phyloP scores from a whole-genome alignment of 2,329 filamentous ascomycete genomes.

The Fusarium penzigii region DNA sequence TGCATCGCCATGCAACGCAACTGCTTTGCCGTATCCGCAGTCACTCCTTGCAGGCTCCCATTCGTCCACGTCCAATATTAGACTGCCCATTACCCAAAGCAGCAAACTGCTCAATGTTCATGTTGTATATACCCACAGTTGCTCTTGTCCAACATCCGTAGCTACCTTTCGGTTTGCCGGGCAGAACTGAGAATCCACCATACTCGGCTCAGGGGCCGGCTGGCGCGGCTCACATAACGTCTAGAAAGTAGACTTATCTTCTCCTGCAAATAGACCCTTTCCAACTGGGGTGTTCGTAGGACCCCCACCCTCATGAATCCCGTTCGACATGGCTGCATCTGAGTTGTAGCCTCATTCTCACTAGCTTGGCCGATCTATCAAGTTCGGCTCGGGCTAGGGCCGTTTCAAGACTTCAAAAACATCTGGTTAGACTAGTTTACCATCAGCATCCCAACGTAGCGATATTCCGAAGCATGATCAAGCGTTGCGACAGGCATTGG shows the following conservation, averaged over 20 bases:
- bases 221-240: conserved; percentile 9
- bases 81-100: conserved; percentile 3
- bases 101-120: neutral
- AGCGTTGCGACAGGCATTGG: conserved; percentile 21
- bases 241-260: neutral
- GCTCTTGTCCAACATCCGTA: too few relatives aligned
- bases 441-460: conserved; percentile 16
- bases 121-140: neutral
- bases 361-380: conserved; percentile 11
- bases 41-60: conserved; percentile 18
- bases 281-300: neutral
- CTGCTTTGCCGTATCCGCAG: conserved; percentile 7
- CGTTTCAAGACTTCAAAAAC: neutral
- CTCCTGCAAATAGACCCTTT: neutral
- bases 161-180: too few relatives aligned
- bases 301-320: conserved; percentile 20
- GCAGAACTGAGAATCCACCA: conserved; percentile 5
- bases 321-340: conserved; percentile 15
- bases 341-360: conserved; percentile 17
- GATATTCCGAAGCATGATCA: conserved; percentile 7
- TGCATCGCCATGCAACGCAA: conserved; percentile 9
- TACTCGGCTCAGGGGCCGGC: neutral
- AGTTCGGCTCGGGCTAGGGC: neutral
- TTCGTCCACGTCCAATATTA: conserved; percentile 25
- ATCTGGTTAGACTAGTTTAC: conserved; percentile 3